phyloP scores from a whole-genome alignment of 2,329 filamentous ascomycete species.

The Ambrosiella cleistominuta region DNA sequence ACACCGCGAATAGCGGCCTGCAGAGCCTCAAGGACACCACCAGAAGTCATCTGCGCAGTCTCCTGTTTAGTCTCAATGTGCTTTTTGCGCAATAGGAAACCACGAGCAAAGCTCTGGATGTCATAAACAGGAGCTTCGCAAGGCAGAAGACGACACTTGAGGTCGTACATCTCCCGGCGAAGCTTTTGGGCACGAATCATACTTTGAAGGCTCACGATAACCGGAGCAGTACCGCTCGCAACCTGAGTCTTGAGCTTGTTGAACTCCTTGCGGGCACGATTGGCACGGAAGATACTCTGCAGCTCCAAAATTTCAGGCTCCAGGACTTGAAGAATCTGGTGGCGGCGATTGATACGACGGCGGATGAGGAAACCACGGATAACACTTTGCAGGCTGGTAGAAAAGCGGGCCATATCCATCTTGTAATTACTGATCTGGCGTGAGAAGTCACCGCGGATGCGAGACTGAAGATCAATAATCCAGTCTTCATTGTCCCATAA shows the following conservation, averaged over 20 bases:
- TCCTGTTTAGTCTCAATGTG: conserved; percentile 38
- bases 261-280: conserved; percentile 5
- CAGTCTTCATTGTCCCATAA: conserved; percentile 74
- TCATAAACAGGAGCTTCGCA: conserved; percentile 46
- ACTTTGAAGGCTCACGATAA: conserved; percentile 67
- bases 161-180: conserved; percentile 38
- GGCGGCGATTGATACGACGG: conserved; percentile 40
- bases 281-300: conserved; percentile 37
- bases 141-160: conserved; percentile 40
- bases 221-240: conserved; percentile 19
- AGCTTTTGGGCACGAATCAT: conserved; percentile 54
- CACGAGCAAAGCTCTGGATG: conserved; percentile 49
- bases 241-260: conserved; percentile 8
- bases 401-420: conserved; percentile 66
- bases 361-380: conserved; percentile 61
- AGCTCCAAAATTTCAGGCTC: conserved; percentile 59
- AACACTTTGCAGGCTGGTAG: conserved; percentile 61
- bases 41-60: conserved; percentile 30
- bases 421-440: conserved; percentile 70
- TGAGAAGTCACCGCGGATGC: conserved; percentile 73
- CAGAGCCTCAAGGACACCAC: conserved; percentile 34
- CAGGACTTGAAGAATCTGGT: conserved; percentile 50
- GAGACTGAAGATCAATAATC: conserved; percentile 67
- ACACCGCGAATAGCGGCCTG: conserved; percentile 46
- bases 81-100: conserved; percentile 44